Evolutionary conservation across 345 rosid genomes (phyloP), one percentile per base, ranked within the genome.

Genomic region (Eucalyptus regnans): DNA sequence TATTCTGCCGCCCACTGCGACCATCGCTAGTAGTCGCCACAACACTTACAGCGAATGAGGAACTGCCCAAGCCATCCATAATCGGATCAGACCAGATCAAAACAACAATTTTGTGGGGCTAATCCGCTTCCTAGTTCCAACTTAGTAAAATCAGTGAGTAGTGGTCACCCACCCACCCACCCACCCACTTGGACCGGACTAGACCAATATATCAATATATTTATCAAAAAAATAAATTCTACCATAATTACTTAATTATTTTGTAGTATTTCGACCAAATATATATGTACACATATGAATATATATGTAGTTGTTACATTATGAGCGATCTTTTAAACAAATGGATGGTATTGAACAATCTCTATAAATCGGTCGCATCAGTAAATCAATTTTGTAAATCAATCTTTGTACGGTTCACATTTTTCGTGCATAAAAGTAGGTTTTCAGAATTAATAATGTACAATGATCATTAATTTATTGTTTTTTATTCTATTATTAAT

Each of bases 31-130:
- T n/a, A 29, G 37, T n/a, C 9, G 37, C 71, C 71, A 13, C 31
- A 12, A 62, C 71, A 29, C 33, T n/a, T 13, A 0, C 18, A 29
- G 20, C 25, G 10, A 20, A 52, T 52, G 9, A 17, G 23, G 23
- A 52, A 7, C 1, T 20, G 58, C 58, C 58, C 25, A 52, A 52
- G 20, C 10, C 25, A 18, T 52, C 22, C 2, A 9, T 5, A 52
- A 52, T 52, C 1, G 58, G 58, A 7, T 8, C 1, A 18, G 25
- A 52, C 1, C 4, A 52, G 0, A 52, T 52, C 2, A 1, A 2
- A 52, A 52, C 10, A 18, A 4, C 10, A 1, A 18, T 52, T 7
- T 5, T 52, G 20, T 8, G 4, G 58, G 2, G 23, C 0, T 52
- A 9, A 2, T 52, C 10, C 0, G 0, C 2, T 52, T 52, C 25